These are phyloP conservation scores for Saturnispora galanensis DNA, from an alignment of 805 yeast species.

Conservation along the genomic window DNA sequence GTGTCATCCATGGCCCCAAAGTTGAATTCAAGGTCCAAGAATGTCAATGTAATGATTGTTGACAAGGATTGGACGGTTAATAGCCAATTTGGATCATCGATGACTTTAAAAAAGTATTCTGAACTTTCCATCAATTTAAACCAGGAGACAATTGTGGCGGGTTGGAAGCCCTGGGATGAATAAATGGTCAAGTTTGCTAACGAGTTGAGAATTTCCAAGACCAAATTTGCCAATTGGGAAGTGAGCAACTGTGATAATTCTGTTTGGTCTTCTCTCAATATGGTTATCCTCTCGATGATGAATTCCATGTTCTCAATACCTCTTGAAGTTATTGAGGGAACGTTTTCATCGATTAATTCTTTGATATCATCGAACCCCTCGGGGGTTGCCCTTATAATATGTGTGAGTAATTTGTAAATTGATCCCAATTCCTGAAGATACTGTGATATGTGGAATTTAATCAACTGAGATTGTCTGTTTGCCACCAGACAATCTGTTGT, in stretches of 20 bases:
- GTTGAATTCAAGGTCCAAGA: conserved; percentile 48
- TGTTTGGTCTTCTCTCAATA: conserved; percentile 8
- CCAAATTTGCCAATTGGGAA: conserved; percentile 12
- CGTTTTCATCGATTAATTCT: not conserved
- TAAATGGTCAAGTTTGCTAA: conserved; percentile 21
- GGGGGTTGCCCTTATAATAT: not conserved
- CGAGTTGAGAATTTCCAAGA: conserved; percentile 20
- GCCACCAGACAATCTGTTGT: not conserved
- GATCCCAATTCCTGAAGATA: conserved; percentile 1
- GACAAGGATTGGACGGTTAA: conserved; percentile 34
- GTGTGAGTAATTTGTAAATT: not conserved
- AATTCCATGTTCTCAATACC: conserved; percentile 18
- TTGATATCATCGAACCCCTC: not conserved
- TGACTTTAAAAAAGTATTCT: conserved; percentile 13
- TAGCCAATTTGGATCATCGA: conserved; percentile 11
- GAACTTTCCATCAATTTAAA: conserved; percentile 37
- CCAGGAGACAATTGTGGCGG: conserved; percentile 39
- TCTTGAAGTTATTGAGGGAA: conserved; percentile 21
- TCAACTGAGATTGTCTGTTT: not conserved
- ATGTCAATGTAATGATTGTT: conserved; percentile 39
- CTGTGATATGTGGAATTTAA: conserved; percentile 3
- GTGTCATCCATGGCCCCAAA: conserved; percentile 32
- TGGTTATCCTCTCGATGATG: conserved; percentile 8
- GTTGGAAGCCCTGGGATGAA: conserved; percentile 17
- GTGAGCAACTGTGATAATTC: conserved; percentile 12